Percentiles rank a stretch among this genome's conserved stretches.
phyloP scores from a whole-genome alignment of 768 basidiomycete species.

The Lentinula sp. region DNA sequence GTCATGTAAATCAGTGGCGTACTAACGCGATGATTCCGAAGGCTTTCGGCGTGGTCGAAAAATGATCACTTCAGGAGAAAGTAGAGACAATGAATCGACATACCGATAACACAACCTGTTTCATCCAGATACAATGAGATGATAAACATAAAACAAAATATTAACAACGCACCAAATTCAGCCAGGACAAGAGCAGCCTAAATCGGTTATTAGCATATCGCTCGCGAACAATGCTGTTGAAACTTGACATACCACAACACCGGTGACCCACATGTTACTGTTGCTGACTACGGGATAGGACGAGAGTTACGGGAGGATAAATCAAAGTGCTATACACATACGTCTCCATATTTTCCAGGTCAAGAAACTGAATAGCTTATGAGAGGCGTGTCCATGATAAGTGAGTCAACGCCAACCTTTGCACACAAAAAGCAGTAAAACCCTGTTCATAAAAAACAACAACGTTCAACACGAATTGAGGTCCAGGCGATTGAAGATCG shows the following conservation, averaged over 20 bases:
- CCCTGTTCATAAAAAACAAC: constrained; percentile 26
- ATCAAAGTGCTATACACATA: constrained; percentile 15
- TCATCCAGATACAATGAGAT: neutral
- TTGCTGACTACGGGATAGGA: constrained; percentile 29
- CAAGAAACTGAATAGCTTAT: constrained; percentile 32
- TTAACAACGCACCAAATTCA: constrained; percentile 19
- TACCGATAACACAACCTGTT: constrained; percentile 29
- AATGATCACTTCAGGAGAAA: no score
- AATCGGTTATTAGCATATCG: constrained; percentile 13
- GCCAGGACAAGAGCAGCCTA: constrained; percentile 15
- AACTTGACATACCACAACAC: constrained; percentile 12
- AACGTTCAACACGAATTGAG: no score
- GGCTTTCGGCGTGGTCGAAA: neutral
- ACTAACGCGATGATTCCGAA: constrained; percentile 3
- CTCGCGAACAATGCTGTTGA: constrained; percentile 14
- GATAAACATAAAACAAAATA: neutral
- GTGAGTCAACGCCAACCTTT: constrained; percentile 28
- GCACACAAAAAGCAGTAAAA: constrained; percentile 44
- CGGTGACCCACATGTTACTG: constrained; percentile 19
- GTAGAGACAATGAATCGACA: constrained; percentile 1
- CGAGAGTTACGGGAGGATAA: neutral
- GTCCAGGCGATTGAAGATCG: constrained; percentile 2
- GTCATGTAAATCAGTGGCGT: neutral
- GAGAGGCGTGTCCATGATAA: no score
- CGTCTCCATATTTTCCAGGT: constrained; percentile 41